A percentile compares a stretch with the other conserved stretches of the same genome.
Evolutionary conservation across 768 basidiomycete genomes (phyloP).

Genomic region (Roridomyces roridus): DNA sequence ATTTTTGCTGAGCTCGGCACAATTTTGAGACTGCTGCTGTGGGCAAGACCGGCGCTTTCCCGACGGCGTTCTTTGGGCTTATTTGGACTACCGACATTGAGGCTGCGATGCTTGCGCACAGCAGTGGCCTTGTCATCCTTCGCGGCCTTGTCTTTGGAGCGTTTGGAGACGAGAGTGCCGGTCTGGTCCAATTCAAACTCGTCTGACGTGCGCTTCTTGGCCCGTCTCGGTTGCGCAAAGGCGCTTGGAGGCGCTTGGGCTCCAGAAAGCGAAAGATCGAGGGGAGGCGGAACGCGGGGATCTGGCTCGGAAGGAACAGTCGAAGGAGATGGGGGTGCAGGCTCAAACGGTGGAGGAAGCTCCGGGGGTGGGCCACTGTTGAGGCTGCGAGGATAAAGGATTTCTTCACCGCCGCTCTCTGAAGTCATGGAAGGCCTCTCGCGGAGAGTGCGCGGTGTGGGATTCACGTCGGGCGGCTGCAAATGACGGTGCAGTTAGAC

Average conservation of each 20-base stretch:
- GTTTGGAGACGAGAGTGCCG: slow-evolving; percentile 64
- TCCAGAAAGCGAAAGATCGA: slow-evolving; percentile 39
- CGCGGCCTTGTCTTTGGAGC: slow-evolving; percentile 47
- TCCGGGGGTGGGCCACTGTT: slow-evolving; percentile 34
- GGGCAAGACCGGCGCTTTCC: slow-evolving; percentile 55
- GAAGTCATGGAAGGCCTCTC: slow-evolving; percentile 71
- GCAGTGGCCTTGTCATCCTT: slow-evolving; percentile 56
- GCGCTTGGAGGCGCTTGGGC: slow-evolving; percentile 62
- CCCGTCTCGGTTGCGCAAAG: slow-evolving; percentile 59
- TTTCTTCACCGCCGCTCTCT: slow-evolving; percentile 91
- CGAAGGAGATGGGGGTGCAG: slow-evolving; percentile 33
- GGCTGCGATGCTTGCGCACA: slow-evolving; percentile 74
- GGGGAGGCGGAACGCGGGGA: slow-evolving; percentile 31
- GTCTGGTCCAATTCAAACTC: slow-evolving; percentile 83
- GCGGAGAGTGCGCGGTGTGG: slow-evolving; percentile 57
- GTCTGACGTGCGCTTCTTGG: slow-evolving; percentile 80
- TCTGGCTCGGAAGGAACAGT: slow-evolving; percentile 30
- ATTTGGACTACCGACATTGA: slow-evolving; percentile 61
- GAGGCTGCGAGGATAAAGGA: slow-evolving; percentile 79
- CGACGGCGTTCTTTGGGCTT: slow-evolving; percentile 62
- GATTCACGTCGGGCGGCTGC: slow-evolving; percentile 51
- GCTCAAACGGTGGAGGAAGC: slow-evolving; percentile 35
- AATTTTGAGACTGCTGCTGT: slow-evolving; percentile 44
- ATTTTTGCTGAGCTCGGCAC: slow-evolving; percentile 37
- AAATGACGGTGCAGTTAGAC: slow-evolving; percentile 12